Evolutionary conservation across 2,329 filamentous ascomycete species (phyloP).

Genomic region (Pseudogymnoascus sp.): DNA sequence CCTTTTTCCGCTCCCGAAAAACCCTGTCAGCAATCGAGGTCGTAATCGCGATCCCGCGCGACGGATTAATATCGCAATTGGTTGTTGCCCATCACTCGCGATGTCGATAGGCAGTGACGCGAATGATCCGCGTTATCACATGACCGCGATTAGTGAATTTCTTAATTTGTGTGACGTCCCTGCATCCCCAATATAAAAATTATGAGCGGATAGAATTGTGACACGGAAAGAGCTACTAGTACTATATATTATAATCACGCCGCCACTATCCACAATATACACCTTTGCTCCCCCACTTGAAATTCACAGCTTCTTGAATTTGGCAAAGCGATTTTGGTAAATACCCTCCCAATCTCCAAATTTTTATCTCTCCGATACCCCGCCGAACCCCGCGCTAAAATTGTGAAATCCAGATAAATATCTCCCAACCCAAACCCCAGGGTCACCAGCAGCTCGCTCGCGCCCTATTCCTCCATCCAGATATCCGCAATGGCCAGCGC

Average conservation of each 20-base stretch:
- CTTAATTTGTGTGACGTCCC: slow-evolving; percentile 1
- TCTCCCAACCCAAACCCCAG: not conserved
- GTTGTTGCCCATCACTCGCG: not conserved
- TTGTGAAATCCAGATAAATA: not conserved
- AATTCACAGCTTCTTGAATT: not conserved
- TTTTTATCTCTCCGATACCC: not conserved
- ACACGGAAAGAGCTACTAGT: not conserved
- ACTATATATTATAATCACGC: not conserved
- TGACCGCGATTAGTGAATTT: not conserved
- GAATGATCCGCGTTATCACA: not conserved
- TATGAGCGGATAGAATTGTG: not conserved
- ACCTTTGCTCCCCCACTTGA: not conserved
- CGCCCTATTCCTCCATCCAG: no score
- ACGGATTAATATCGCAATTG: not conserved
- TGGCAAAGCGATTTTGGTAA: not conserved
- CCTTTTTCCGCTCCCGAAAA: not conserved
- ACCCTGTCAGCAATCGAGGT: not conserved
- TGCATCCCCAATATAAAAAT: not conserved
- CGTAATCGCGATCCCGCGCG: not conserved
- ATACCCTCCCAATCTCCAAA: not conserved
- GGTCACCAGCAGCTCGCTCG: not conserved
- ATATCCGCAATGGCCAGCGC: slow-evolving; percentile 10
- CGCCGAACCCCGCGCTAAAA: not conserved
- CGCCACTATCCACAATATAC: not conserved
- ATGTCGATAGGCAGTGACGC: not conserved